A percentile compares a stretch with the other conserved stretches of the same genome.
These are phyloP conservation scores for Colletotrichum navitas DNA, from an alignment of 2,329 filamentous ascomycete species.

Conservation along the genomic window DNA sequence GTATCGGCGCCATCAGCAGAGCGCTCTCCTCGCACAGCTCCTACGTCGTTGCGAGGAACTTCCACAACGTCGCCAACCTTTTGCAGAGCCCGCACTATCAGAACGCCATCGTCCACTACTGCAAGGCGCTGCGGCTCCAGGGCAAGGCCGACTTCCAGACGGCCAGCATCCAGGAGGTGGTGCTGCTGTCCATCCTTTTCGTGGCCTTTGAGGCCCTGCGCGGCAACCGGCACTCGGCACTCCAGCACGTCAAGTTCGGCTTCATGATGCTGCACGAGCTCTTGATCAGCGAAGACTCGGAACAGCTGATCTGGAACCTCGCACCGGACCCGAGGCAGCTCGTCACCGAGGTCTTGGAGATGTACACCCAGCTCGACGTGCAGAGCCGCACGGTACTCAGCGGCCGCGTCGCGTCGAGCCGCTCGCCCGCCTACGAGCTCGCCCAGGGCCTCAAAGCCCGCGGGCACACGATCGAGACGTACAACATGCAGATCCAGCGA, in stretches of 20 bases:
- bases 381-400: slow-evolving; percentile 39
- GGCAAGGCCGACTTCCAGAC: slow-evolving; percentile 52
- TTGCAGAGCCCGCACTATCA: slow-evolving; percentile 48
- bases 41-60: slow-evolving; percentile 33
- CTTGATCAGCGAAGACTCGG: slow-evolving; percentile 8
- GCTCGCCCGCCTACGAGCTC: slow-evolving; percentile 32
- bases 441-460: slow-evolving; percentile 30
- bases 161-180: slow-evolving; percentile 54
- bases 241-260: slow-evolving; percentile 57
- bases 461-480: slow-evolving; percentile 36
- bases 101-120: slow-evolving; percentile 57
- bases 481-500: slow-evolving; percentile 39
- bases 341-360: slow-evolving; percentile 37
- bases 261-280: slow-evolving; percentile 46
- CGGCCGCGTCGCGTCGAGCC: slow-evolving; percentile 22
- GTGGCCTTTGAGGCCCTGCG: slow-evolving; percentile 58
- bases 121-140: slow-evolving; percentile 56
- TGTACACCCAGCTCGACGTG: slow-evolving; percentile 34
- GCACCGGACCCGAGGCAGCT: slow-evolving; percentile 37
- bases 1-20: slow-evolving; percentile 55
- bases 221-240: slow-evolving; percentile 55
- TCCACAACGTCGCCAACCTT: slow-evolving; percentile 27
- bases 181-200: slow-evolving; percentile 56
- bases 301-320: slow-evolving; percentile 35
- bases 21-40: slow-evolving; percentile 43